Evolutionary conservation across 345 rosid genomes (phyloP), one percentile per base, ranked within the genome.

Genomic region (Cardamine chenopodiifolia): DNA sequence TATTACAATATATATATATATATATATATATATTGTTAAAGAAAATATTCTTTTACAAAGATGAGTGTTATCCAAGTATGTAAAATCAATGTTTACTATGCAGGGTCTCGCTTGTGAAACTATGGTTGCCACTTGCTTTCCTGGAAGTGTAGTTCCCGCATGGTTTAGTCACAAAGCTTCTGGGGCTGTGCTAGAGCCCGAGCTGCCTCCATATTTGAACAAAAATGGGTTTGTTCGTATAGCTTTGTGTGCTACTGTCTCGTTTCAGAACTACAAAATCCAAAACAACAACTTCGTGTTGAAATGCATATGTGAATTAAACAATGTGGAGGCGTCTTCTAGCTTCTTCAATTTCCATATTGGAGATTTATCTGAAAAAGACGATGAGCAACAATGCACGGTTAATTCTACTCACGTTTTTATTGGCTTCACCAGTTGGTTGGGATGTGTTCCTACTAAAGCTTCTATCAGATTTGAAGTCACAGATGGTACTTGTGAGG

Each of bases 231-330:
- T 72, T 39, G 26, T 17, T 0, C 63, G 76, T 0, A 72, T 72
- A 12, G 76, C 70, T 40, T 18, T 72, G 6, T 72, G 76, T 52
- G 62, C 62, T 26, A 55, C 53, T 14, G 76, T 62, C 35, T 62
- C 70, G 39, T 72, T 49, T 66, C 57, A 49, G 4, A 4, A 47
- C 40, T 20, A 18, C 56, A 19, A 11, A 2, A 19, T 48, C 18
- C 47, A 49, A 49, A 48, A 31, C 18, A 66, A 49, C 19, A 49
- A 31, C 29, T 13, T 66, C 32, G 7, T 8, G 18, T 45, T 66
- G 42, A 45, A 65, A 29, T 65, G 70, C 28, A 10, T 6, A 6
- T 65, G 11, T 45, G 32, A 29, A 2, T 47, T 63, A 22, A 44
- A 42, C 48, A 42, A 42, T 42, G 48, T 7, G 37, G 29, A 26